Percentiles rank a stretch among this genome's conserved stretches.
Conservation (phyloP, 1,139 yeast species). For the Scheffersomyces cryptocercus region DNA sequence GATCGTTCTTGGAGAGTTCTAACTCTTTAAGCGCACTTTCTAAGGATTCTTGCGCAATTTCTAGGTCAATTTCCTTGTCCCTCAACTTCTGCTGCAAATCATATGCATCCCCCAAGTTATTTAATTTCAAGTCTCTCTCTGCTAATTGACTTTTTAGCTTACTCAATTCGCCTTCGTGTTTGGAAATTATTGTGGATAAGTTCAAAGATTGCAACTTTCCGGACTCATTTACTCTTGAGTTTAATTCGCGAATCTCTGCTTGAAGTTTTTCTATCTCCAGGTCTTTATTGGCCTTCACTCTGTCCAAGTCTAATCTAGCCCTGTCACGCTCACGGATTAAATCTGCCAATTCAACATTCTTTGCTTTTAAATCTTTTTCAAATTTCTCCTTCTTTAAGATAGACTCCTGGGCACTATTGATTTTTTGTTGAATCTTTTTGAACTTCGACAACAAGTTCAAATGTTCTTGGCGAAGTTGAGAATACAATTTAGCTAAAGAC, state of each 20-base stretch:
- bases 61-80: conserved; percentile 78
- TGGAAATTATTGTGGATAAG: conserved; percentile 58
- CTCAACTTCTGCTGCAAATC: conserved; percentile 50
- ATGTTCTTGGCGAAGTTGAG: conserved; percentile 92
- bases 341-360: conserved; percentile 86
- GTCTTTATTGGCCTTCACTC: conserved; percentile 65
- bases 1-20: conserved; percentile 56
- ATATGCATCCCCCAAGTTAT: conserved; percentile 18
- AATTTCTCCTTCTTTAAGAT: conserved; percentile 80
- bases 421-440: conserved; percentile 84
- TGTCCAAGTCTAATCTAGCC: conserved; percentile 80
- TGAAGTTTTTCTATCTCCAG: conserved; percentile 68
- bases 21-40: conserved; percentile 69
- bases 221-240: conserved; percentile 59
- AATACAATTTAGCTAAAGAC: conserved; percentile 83
- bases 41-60: conserved; percentile 77
- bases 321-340: conserved; percentile 88
- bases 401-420: conserved; percentile 91
- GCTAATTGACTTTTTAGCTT: conserved; percentile 40
- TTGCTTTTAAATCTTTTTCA: conserved; percentile 82
- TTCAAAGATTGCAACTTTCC: conserved; percentile 72
- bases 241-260: conserved; percentile 64
- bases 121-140: conserved; percentile 24
- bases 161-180: conserved; percentile 60
- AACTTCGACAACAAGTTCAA: conserved; percentile 75